Evolutionary conservation across 2,329 filamentous ascomycete genomes (phyloP), one percentile per base, ranked within the genome.

Genomic region (Akanthomyces muscarius): DNA sequence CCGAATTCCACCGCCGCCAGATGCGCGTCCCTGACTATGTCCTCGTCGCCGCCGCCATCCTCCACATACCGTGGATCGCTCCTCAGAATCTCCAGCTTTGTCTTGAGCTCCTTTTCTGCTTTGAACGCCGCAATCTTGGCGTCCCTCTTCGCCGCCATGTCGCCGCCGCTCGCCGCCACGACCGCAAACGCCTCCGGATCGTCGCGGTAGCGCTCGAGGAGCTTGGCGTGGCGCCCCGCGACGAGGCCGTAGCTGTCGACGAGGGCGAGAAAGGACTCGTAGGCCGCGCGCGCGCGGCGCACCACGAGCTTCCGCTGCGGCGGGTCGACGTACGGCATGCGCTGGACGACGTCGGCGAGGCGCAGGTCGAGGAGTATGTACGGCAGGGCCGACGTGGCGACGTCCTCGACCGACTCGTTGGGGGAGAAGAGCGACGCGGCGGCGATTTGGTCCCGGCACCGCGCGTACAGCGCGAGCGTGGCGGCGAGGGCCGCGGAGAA

Each of bases 341-440:
- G 88, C 70, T 91, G 86, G 44, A 89, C 79, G 14, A 97, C 82
- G 71, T 97, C 92, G 41, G 92, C 94, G 60, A 95, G 80, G 70
- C 89, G 85, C 74, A 88, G 92, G 74, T 89, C 83, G 65, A 93
- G 84, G 25, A 92, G 83, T 65, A 99, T 83, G 74, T 94, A 96
- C 77, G 92, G 91, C 38, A 99, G 78, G 71, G 96, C 89, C n/a
- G 84, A 82, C 1, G 94, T 96, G 16, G 90, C 81, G 38, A 97
- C 79, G 77, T 99, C 95, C 65, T 99, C 95, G 45, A 94, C 76
- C 0, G 85, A 84, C 75, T 99, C 95, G 76, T 99, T 99, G 42
- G 87, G 82, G 68, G 92, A 97, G 83, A 98, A 98, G 60, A 99
- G 81, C 0, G 90, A 89, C 30, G 95, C 81, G 64, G 86, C 82